Conservation (phyloP, 2,329 filamentous ascomycete genomes). For the Stemphylium vesicarium region DNA sequence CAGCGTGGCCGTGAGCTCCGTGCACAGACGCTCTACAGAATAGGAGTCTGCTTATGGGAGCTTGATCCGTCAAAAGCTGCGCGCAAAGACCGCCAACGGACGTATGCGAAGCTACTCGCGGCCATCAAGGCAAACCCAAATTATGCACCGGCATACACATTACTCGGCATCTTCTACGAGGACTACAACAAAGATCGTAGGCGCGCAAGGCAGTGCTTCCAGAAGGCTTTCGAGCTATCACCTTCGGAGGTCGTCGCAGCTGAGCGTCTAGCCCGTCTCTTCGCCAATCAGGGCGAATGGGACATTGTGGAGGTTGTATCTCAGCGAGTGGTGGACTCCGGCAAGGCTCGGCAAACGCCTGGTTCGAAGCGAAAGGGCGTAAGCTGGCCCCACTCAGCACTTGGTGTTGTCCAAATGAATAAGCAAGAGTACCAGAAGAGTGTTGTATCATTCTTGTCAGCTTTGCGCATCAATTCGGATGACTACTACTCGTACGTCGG, state of each 20-base stretch:
- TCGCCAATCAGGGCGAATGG: slow-evolving; percentile 92
- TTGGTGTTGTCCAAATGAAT: slow-evolving; percentile 93
- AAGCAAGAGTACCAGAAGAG: slow-evolving; percentile 89
- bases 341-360: slow-evolving; percentile 85
- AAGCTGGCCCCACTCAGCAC: slow-evolving; percentile 93
- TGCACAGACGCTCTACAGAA: slow-evolving; percentile 83
- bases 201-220: slow-evolving; percentile 88
- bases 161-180: slow-evolving; percentile 85
- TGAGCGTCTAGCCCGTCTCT: slow-evolving; percentile 81
- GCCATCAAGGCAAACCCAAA: slow-evolving; percentile 86
- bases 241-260: slow-evolving; percentile 84
- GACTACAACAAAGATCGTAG: slow-evolving; percentile 90
- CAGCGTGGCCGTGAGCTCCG: slow-evolving; percentile 72
- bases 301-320: slow-evolving; percentile 93
- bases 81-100: slow-evolving; percentile 78
- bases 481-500: slow-evolving; percentile 98
- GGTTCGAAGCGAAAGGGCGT: slow-evolving; percentile 92
- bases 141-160: slow-evolving; percentile 89
- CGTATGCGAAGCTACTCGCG: slow-evolving; percentile 82
- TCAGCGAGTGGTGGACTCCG: slow-evolving; percentile 91
- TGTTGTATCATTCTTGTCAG: slow-evolving; percentile 89
- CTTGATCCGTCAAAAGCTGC: slow-evolving; percentile 74
- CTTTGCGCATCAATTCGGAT: slow-evolving; percentile 78
- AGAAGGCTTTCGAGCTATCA: slow-evolving; percentile 94
- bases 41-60: slow-evolving; percentile 88